phyloP scores from a whole-genome alignment of 2,329 filamentous ascomycete species.

The Neophaeococcomyces aloes region DNA sequence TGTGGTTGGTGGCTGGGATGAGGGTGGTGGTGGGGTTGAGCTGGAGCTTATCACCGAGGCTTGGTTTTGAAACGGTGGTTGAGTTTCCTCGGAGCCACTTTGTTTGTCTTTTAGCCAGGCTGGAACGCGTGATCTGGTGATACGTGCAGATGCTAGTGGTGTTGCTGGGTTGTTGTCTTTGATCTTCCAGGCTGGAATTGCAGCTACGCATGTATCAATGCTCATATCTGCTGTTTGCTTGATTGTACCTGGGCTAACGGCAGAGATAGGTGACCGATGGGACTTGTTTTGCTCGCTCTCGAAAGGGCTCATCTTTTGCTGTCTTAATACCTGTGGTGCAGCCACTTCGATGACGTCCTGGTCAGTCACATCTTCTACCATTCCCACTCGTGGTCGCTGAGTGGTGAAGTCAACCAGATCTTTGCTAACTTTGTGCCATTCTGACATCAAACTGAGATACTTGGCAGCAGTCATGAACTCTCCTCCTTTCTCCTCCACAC shows the following conservation, averaged over 20 bases:
- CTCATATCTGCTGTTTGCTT: constrained; percentile 12
- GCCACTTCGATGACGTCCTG: constrained; percentile 3
- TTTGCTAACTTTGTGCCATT: constrained; percentile 65
- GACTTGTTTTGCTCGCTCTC: not conserved
- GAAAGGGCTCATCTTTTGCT: not conserved
- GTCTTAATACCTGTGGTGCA: not conserved
- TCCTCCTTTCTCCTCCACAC: constrained; percentile 29
- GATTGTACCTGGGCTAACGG: constrained; percentile 17
- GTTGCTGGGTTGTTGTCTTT: not conserved
- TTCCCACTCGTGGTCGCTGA: not conserved
- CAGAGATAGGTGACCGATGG: constrained; percentile 8
- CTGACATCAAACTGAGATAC: constrained; percentile 58
- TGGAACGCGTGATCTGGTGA: constrained; percentile 5
- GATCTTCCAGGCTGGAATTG: not conserved
- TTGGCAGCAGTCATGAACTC: constrained; percentile 32
- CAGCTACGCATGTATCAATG: constrained; percentile 9
- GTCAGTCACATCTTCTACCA: not conserved
- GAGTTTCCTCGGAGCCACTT: not conserved
- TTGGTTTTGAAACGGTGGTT: not conserved
- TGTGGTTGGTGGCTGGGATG: constrained; percentile 8
- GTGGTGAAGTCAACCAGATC: constrained; percentile 56
- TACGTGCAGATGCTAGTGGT: not conserved
- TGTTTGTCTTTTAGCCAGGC: not conserved
- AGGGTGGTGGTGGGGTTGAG: not conserved
- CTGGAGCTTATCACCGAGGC: not conserved